Percentiles rank a stretch among this genome's conserved stretches.
Evolutionary conservation across 192 early-diverging fungal genomes (phyloP).

Genomic region (Umbelopsis isabellina): DNA sequence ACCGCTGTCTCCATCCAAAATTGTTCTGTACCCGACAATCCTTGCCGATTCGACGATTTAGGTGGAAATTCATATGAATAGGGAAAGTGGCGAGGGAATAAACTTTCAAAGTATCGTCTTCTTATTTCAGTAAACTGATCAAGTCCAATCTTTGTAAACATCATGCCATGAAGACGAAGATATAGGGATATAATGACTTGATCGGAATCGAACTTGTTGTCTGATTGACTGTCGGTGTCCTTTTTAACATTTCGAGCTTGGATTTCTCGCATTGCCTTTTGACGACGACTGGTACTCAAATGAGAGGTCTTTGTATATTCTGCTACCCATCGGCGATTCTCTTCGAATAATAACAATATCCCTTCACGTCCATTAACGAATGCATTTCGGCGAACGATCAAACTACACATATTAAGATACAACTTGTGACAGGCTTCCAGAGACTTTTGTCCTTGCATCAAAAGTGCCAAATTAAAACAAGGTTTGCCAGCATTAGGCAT

Average conservation of each 20-base stretch:
- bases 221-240: constrained; percentile 1
- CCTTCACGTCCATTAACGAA: constrained; percentile 57
- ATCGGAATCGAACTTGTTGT: background rate
- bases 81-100: constrained; percentile 16
- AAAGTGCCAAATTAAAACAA: constrained; percentile 54
- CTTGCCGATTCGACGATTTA: background rate
- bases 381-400: constrained; percentile 52
- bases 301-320: background rate
- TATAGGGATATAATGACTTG: constrained; percentile 30
- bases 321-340: constrained; percentile 45
- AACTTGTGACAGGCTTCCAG: constrained; percentile 41
- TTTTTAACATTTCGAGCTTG: background rate
- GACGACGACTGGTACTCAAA: background rate
- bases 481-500: constrained; percentile 45
- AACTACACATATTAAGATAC: constrained; percentile 35
- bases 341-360: constrained; percentile 51
- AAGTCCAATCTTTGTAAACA: constrained; percentile 63
- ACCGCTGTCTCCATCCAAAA: constrained; percentile 55
- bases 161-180: constrained; percentile 56
- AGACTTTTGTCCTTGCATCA: constrained; percentile 43
- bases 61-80: background rate
- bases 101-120: constrained; percentile 22
- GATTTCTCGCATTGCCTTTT: background rate
- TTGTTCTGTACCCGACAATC: constrained; percentile 30
- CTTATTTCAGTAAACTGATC: constrained; percentile 49